These are phyloP conservation scores for Coemansia sp. DNA, from an alignment of 192 early-diverging fungal species.

Conservation along the genomic window DNA sequence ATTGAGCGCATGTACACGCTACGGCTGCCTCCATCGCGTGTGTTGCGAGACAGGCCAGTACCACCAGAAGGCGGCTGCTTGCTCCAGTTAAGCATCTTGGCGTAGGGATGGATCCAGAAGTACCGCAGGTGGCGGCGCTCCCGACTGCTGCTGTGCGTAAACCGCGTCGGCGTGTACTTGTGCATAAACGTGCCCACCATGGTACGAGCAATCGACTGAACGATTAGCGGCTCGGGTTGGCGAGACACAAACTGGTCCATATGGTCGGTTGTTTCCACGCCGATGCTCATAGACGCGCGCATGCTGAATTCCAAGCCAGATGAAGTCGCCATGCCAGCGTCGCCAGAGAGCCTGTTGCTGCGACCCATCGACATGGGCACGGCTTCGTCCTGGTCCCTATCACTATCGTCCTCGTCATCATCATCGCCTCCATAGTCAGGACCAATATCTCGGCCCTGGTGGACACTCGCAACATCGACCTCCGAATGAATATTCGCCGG, in stretches of 20 bases:
- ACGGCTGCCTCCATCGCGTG: conserved; percentile 41
- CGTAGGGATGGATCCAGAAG: conserved; percentile 85
- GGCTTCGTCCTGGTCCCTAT: not conserved
- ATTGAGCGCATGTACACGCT: conserved; percentile 71
- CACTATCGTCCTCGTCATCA: conserved; percentile 1
- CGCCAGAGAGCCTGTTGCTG: not conserved
- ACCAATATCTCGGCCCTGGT: conserved; percentile 22
- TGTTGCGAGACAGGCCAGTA: conserved; percentile 29
- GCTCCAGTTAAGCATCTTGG: conserved; percentile 78
- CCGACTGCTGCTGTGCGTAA: conserved; percentile 52
- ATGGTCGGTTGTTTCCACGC: conserved; percentile 25
- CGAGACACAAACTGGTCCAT: conserved; percentile 25
- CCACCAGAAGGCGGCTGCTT: conserved; percentile 59
- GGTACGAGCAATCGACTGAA: conserved; percentile 71
- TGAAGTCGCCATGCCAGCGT: not conserved
- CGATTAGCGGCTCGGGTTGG: conserved; percentile 65
- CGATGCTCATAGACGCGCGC: conserved; percentile 31
- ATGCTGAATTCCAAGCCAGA: conserved; percentile 9
- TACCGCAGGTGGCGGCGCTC: conserved; percentile 71
- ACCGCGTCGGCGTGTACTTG: conserved; percentile 69
- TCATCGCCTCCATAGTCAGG: conserved; percentile 14
- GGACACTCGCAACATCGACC: not conserved
- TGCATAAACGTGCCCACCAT: conserved; percentile 79
- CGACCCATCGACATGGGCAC: conserved; percentile 8
- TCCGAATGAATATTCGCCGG: not conserved